Base-by-base conservation (phyloP, 2,329 filamentous ascomycete genomes). In the Alternaria consortialis region DNA sequence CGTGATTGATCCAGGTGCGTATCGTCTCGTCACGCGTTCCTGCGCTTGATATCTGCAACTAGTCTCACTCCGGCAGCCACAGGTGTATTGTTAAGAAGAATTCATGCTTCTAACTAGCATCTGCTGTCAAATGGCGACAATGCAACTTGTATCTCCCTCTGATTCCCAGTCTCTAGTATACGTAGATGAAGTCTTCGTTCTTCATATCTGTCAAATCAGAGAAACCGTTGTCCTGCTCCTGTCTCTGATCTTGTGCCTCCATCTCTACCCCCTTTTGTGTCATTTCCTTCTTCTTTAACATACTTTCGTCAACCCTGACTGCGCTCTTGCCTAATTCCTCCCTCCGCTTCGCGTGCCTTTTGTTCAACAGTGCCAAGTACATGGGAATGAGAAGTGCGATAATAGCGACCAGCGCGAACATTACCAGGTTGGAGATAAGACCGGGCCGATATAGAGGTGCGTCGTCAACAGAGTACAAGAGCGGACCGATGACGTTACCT, bases 401-500 rank as follows among this genome's bases (percentile, higher is more conserved):
- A 1, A 72, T 50, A 0, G 58, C 74, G 2, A 77, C 73, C 1
- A 76, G 53, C 5, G 75, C 60, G 51, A 79, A 79, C 70, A 79
- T 72, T n/a, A 72, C 66, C 1, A 78, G 59, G 37, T 74, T 77
- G 1, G 72, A 62, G 47, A 78, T 78, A 6, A 79, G 59, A 3
- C 77, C 77, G 0, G 72, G 69, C 5, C 75, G 71, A 48, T 79
- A 79, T 3, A 72, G 56, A 0, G 77, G 77, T 9, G 76, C 77
- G 7, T 80, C 72, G 1, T 73, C 63, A 2, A 74, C 63, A 11
- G 73, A 76, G 60, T 76, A 80, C 2, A 79, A 70, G 9, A 76
- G 73, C 1, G 77, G 77, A 0, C 77, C 77, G 25, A 78, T 77
- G 0, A 77, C 71, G 48, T 80, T 79, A 1, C 77, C 77, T 5